Evolutionary conservation across 106 monocot genomes (phyloP).

Genomic region (Dendrobium chrysotoxum): DNA sequence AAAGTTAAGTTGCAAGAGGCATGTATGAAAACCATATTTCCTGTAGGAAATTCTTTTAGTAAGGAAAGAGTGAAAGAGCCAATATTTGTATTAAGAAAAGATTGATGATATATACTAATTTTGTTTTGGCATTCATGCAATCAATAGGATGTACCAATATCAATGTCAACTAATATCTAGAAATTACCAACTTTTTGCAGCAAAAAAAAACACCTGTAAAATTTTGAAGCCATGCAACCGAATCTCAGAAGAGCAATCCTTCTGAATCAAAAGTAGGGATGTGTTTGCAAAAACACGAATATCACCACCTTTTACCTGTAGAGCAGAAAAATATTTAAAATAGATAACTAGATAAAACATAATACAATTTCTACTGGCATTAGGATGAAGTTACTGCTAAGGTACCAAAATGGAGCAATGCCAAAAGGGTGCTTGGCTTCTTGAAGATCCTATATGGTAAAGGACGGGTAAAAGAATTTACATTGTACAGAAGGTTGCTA

Average conservation of each 20-base stretch:
- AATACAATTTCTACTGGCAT: not conserved
- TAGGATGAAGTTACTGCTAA: not conserved
- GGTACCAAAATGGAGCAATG: not conserved
- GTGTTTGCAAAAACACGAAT: conserved; percentile 58
- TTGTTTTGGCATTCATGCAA: not conserved
- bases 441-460: not conserved
- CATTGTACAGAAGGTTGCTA: not conserved
- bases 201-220: conserved; percentile 68
- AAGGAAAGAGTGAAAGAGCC: not conserved
- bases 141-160: not conserved
- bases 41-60: not conserved
- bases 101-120: not conserved
- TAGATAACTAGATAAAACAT: not conserved
- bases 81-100: not conserved
- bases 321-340: not conserved
- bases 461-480: not conserved
- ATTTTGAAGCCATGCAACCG: conserved; percentile 89
- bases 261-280: conserved; percentile 68
- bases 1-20: not conserved
- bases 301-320: conserved; percentile 83
- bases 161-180: not conserved
- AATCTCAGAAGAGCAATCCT: conserved; percentile 77
- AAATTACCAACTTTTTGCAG: not conserved
- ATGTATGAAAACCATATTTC: not conserved
- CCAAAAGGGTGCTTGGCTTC: not conserved